Conservation (phyloP, 2,329 filamentous ascomycete genomes). For the Clarireedia hainanense region DNA sequence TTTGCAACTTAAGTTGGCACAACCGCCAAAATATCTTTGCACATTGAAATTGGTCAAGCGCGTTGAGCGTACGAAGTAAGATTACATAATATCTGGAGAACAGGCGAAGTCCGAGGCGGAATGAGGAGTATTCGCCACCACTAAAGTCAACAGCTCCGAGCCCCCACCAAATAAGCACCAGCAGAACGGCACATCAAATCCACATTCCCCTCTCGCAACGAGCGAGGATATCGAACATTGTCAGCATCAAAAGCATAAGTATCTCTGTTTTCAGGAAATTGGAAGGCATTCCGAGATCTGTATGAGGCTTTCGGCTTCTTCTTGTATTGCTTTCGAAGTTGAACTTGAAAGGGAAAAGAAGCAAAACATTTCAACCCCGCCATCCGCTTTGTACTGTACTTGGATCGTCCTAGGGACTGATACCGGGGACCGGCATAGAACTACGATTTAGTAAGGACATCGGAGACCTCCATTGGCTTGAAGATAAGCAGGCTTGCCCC, state of each 20-base stretch:
- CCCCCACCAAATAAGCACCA: background rate
- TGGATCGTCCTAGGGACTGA: background rate
- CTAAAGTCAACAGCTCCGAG: background rate
- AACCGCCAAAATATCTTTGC: too few species aligned
- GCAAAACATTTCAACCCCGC: conserved; percentile 4
- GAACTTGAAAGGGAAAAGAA: too few species aligned
- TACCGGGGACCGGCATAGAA: background rate
- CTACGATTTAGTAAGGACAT: background rate
- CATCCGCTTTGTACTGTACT: background rate
- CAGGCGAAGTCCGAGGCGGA: too few species aligned
- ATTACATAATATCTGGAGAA: too few species aligned
- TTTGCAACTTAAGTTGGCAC: too few species aligned
- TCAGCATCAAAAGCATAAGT: background rate
- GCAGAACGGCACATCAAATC: conserved; percentile 11
- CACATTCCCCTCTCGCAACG: conserved; percentile 3
- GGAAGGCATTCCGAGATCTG: too few species aligned
- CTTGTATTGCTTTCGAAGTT: too few species aligned
- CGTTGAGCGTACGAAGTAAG: too few species aligned
- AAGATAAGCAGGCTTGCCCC: conserved; percentile 6
- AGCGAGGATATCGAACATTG: conserved; percentile 14
- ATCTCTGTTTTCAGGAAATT: background rate
- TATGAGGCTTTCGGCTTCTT: too few species aligned
- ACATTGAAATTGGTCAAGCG: too few species aligned
- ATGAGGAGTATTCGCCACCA: too few species aligned
- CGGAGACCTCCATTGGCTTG: conserved; percentile 7